Evolutionary conservation across 2,329 filamentous ascomycete species (phyloP).

Genomic region (Monilinia aucupariae): DNA sequence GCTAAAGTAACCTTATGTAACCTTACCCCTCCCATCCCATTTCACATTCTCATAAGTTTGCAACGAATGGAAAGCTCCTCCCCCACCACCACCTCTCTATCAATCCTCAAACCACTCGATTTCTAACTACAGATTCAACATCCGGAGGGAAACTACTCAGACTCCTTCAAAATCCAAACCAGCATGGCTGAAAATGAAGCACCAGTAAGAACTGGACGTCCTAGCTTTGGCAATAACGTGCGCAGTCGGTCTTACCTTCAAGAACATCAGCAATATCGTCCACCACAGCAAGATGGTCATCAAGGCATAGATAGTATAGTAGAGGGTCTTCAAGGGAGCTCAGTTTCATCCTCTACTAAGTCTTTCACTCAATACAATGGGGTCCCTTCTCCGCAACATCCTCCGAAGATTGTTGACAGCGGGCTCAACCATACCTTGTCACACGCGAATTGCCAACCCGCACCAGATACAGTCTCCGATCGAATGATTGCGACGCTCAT

Average conservation of each 20-base stretch:
- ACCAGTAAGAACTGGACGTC: conserved; percentile 24
- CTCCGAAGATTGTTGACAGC: conserved; percentile 56
- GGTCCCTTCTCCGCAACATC: conserved; percentile 53
- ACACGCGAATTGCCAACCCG: conserved; percentile 57
- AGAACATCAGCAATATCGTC: conserved; percentile 59
- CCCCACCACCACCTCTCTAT: neutral
- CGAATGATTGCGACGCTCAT: conserved; percentile 58
- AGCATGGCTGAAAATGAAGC: conserved; percentile 12
- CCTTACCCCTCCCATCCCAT: neutral
- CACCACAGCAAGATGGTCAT: conserved; percentile 46
- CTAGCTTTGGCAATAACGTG: conserved; percentile 38
- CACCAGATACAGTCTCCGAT: conserved; percentile 43
- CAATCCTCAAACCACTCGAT: neutral
- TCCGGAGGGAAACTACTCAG: neutral
- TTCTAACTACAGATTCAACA: neutral
- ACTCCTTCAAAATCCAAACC: neutral
- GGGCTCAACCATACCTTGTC: conserved; percentile 58
- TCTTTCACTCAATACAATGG: conserved; percentile 51
- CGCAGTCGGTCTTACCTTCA: conserved; percentile 57
- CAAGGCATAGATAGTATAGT: conserved; percentile 62
- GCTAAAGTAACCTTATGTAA: too few relatives aligned
- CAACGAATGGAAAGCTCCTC: neutral
- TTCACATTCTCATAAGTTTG: neutral
- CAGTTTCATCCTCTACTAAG: conserved; percentile 38
- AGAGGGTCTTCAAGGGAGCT: conserved; percentile 45